These are phyloP conservation scores for Oryza australiensis DNA, from an alignment of 176 grass and related monocot species.

Conservation along the genomic window DNA sequence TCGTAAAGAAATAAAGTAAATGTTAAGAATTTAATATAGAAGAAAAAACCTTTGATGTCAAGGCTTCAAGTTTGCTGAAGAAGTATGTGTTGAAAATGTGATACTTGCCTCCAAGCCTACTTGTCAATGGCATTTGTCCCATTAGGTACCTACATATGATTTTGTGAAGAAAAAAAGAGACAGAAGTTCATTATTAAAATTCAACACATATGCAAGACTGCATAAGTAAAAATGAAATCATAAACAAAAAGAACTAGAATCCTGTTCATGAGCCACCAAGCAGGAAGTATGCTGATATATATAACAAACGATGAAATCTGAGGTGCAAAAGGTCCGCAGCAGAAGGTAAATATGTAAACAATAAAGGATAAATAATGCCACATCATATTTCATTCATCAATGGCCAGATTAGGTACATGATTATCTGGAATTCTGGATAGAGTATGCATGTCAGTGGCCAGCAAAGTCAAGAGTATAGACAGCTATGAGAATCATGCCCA, in stretches of 20 bases:
- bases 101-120: slow-evolving; percentile 50
- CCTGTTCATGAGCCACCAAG: not conserved
- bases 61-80: slow-evolving; percentile 74
- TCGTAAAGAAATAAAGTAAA: not conserved
- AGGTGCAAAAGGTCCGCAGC: not conserved
- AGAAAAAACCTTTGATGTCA: slow-evolving; percentile 57
- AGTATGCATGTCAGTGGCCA: not conserved
- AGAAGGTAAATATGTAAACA: not conserved
- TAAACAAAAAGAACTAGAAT: too few relatives aligned
- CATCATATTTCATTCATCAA: not conserved
- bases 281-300: not conserved
- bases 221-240: too few relatives aligned
- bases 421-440: too few relatives aligned
- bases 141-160: slow-evolving; percentile 69
- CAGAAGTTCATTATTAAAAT: not conserved
- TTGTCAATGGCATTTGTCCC: slow-evolving; percentile 35
- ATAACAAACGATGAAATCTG: not conserved
- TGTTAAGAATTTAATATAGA: slow-evolving; percentile 31
- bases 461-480: not conserved
- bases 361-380: not conserved
- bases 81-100: slow-evolving; percentile 93
- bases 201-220: not conserved
- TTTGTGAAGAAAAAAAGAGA: not conserved
- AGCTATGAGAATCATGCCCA: not conserved
- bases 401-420: too few relatives aligned